Evolutionary conservation across 1,284 basidiomycete species (phyloP).

Genomic region (Fomitopsis pinicola): DNA sequence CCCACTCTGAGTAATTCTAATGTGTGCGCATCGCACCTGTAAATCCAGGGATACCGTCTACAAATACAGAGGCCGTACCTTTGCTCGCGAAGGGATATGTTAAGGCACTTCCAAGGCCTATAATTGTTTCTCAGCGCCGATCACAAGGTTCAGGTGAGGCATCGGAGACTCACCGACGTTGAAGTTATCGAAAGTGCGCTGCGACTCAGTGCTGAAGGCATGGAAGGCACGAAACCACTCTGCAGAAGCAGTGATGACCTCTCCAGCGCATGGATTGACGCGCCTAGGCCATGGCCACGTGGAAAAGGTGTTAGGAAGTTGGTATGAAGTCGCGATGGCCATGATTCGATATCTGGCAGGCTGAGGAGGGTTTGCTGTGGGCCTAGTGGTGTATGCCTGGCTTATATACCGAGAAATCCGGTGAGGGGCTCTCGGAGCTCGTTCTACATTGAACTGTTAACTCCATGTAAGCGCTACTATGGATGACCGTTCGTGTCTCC

Average conservation of each 20-base stretch:
- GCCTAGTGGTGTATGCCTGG: too few species aligned
- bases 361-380: too few species aligned
- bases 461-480: too few species aligned
- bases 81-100: constrained; percentile 18
- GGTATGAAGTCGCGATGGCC: not conserved
- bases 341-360: too few species aligned
- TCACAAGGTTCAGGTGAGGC: too few species aligned
- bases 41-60: too few species aligned
- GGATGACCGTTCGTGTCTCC: too few species aligned
- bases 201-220: constrained; percentile 23
- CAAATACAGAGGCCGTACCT: constrained; percentile 9
- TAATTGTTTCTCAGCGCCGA: not conserved
- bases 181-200: constrained; percentile 29
- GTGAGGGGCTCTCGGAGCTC: too few species aligned
- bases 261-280: constrained; percentile 18
- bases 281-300: constrained; percentile 15
- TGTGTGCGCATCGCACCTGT: not conserved
- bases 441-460: too few species aligned
- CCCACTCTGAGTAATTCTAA: constrained; percentile 19
- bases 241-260: constrained; percentile 23
- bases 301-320: constrained; percentile 13
- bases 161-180: constrained; percentile 21
- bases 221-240: constrained; percentile 30
- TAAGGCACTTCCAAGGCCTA: constrained; percentile 22
- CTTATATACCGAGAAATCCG: too few species aligned